A percentile compares a stretch with the other conserved stretches of the same genome.
phyloP scores from a whole-genome alignment of 2,329 filamentous ascomycete species.

The Botryotinia narcissicola region DNA sequence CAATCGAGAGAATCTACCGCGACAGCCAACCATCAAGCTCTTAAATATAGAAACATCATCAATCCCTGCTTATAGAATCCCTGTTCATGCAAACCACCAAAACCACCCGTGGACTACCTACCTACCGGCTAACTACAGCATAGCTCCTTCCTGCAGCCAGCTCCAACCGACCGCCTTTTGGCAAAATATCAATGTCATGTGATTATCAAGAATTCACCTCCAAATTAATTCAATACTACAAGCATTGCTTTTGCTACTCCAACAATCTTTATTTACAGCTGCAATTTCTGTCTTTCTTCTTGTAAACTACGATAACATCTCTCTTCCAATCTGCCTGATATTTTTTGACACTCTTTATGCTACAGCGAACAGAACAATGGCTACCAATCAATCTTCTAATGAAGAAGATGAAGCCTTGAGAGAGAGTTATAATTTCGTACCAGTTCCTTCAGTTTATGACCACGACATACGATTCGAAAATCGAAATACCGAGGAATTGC shows the following conservation, averaged over 20 bases:
- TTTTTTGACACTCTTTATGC: not conserved
- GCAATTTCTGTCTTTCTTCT: not conserved
- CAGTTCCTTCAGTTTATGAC: constrained; percentile 14
- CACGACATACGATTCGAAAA: constrained; percentile 23
- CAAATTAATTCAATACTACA: not conserved
- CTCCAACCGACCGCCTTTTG: constrained; percentile 1
- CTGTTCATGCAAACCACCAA: not conserved
- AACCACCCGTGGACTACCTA: not conserved
- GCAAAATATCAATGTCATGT: constrained; percentile 8
- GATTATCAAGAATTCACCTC: constrained; percentile 3
- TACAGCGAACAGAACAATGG: constrained; percentile 5
- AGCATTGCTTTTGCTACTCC: not conserved
- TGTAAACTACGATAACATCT: not conserved
- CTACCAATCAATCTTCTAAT: constrained; percentile 8
- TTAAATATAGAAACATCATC: not conserved
- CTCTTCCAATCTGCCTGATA: too few relatives aligned
- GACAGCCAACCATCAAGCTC: not conserved
- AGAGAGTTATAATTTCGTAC: constrained; percentile 15
- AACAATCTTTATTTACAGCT: not conserved
- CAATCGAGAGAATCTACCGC: not conserved
- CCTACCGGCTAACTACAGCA: not conserved
- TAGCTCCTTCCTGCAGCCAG: constrained; percentile 3
- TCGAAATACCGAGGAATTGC: constrained; percentile 29
- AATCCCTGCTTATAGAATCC: constrained; percentile 6
- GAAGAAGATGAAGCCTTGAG: constrained; percentile 11